Percentiles rank a stretch among this genome's conserved stretches.
Conservation (phyloP, 2,329 filamentous ascomycete genomes). For the Penicillium glabrum region DNA sequence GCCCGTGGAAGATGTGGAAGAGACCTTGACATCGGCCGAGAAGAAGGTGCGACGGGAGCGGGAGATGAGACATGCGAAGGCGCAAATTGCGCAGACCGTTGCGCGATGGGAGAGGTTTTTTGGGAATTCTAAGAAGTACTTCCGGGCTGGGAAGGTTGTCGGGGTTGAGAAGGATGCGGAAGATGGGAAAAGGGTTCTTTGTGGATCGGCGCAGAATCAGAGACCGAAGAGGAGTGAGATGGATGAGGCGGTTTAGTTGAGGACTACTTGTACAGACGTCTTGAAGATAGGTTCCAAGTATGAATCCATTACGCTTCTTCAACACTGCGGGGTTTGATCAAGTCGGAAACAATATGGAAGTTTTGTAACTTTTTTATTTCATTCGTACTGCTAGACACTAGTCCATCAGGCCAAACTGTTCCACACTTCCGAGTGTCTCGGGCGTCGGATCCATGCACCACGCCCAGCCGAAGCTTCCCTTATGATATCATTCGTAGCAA, state of each 20-base stretch:
- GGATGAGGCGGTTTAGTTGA: background rate
- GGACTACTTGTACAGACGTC: background rate
- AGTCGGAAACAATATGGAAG: conserved; percentile 7
- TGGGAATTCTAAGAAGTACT: conserved; percentile 74
- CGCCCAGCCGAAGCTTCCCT: conserved; percentile 38
- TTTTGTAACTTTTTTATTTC: conserved; percentile 34
- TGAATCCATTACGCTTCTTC: background rate
- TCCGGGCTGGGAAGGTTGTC: conserved; percentile 72
- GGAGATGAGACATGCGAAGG: conserved; percentile 65
- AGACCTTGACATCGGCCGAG: conserved; percentile 36
- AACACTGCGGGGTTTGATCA: background rate
- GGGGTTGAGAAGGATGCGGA: conserved; percentile 35
- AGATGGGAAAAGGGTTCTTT: conserved; percentile 64
- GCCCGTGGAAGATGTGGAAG: conserved; percentile 62
- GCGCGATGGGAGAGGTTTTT: conserved; percentile 86
- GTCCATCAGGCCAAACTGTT: conserved; percentile 29
- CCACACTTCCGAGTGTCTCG: conserved; percentile 30
- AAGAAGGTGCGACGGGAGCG: conserved; percentile 56
- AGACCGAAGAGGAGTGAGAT: conserved; percentile 54
- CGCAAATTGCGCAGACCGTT: conserved; percentile 66
- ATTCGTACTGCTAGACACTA: conserved; percentile 34
- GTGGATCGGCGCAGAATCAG: conserved; percentile 67
- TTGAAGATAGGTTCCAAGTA: background rate
- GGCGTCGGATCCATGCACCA: conserved; percentile 35
- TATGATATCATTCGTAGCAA: conserved; percentile 42